Conservation (phyloP, 345 rosid genomes). For the Jatropha curcas region DNA sequence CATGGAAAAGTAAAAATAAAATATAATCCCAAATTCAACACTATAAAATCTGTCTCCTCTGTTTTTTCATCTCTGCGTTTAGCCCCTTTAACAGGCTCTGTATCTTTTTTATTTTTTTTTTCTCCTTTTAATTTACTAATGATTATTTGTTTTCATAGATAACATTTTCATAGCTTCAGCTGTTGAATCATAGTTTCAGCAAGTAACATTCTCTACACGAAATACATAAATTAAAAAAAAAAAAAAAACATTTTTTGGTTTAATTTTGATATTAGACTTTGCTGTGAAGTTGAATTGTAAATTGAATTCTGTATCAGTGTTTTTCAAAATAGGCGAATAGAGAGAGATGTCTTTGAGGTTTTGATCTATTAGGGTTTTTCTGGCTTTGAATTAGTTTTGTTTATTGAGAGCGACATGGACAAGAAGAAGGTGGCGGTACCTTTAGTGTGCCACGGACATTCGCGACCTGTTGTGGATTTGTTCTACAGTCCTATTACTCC, state of each 20-base stretch:
- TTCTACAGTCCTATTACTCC: constrained; percentile 75
- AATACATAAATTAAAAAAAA: not conserved
- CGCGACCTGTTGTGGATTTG: constrained; percentile 81
- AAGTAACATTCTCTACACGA: not conserved
- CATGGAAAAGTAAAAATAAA: not conserved
- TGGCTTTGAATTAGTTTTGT: constrained; percentile 6
- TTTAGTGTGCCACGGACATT: constrained; percentile 83
- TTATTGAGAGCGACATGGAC: constrained; percentile 31
- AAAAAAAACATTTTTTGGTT: not conserved
- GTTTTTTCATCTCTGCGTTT: not conserved
- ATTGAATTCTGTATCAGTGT: not conserved
- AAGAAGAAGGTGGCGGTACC: constrained; percentile 62
- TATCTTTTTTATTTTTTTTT: not conserved
- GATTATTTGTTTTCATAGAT: not conserved
- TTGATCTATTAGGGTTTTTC: constrained; percentile 23
- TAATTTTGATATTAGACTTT: constrained; percentile 1
- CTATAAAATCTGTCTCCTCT: not conserved
- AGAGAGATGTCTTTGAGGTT: not conserved
- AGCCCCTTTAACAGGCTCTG: not conserved
- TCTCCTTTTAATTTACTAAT: not conserved
- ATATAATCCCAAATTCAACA: not conserved
- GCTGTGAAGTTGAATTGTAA: constrained; percentile 4
- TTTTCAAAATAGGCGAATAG: not conserved
- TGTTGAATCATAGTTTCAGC: not conserved
- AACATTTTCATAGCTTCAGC: not conserved